phyloP scores from a whole-genome alignment of 2,329 filamentous ascomycete species.

The Aplosporella prunicola region DNA sequence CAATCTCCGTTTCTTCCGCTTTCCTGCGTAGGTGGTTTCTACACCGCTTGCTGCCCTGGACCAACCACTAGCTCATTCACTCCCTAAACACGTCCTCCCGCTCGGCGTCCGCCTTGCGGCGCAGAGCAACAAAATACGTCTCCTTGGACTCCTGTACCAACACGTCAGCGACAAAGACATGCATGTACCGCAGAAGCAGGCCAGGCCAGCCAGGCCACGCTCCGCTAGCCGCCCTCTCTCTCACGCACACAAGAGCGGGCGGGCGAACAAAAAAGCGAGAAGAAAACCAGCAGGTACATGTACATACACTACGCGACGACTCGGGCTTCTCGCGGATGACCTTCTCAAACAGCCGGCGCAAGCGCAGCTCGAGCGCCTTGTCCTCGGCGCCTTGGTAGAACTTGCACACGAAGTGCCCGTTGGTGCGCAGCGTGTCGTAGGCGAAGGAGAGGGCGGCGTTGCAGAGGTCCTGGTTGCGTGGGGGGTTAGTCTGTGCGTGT shows the following conservation, averaged over 20 bases:
- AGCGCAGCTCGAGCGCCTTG: constrained; percentile 61
- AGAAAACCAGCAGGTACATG: constrained; percentile 11
- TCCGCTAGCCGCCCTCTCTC: neutral
- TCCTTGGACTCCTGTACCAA: constrained; percentile 65
- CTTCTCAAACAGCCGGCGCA: constrained; percentile 67
- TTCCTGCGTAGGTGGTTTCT: too few species aligned
- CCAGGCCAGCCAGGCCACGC: too few species aligned
- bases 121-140: constrained; percentile 72
- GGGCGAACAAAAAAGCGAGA: neutral
- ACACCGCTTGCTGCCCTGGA: too few species aligned
- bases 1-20: too few species aligned
- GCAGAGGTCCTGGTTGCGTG: constrained; percentile 68
- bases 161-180: neutral
- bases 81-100: constrained; percentile 36
- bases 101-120: constrained; percentile 48
- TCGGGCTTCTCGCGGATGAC: constrained; percentile 87
- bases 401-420: constrained; percentile 92
- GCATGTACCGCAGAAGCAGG: too few species aligned
- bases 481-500: neutral
- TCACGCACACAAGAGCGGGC: neutral
- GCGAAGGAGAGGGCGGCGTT: constrained; percentile 75
- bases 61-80: neutral
- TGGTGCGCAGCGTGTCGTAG: constrained; percentile 69
- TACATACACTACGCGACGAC: constrained; percentile 70
- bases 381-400: constrained; percentile 92